These are phyloP conservation scores for Linanthus parryae DNA, from an alignment of 148 eudicot genomes.

Conservation along the genomic window DNA sequence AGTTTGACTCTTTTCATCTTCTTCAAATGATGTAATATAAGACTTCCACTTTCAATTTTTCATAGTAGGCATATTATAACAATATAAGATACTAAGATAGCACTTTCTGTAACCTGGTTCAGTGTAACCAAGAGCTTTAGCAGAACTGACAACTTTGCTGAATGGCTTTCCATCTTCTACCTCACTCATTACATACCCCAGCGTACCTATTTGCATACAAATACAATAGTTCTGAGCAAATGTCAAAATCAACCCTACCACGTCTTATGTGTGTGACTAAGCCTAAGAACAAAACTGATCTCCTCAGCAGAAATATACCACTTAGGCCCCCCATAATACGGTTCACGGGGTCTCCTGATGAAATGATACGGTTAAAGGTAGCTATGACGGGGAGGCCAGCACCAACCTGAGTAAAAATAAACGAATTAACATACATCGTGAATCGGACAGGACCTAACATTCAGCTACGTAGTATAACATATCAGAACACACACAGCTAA, in stretches of 20 bases:
- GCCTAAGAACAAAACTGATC: neutral
- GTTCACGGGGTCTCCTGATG: constrained; percentile 72
- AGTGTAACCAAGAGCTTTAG: constrained; percentile 86
- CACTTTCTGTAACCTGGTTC: constrained; percentile 69
- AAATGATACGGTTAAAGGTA: constrained; percentile 76
- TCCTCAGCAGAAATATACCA: constrained; percentile 31
- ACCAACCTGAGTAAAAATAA: constrained; percentile 87
- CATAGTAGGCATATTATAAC: no score
- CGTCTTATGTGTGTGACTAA: neutral
- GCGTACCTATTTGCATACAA: constrained; percentile 50
- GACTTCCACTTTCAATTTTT: no score
- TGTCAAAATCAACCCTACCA: neutral
- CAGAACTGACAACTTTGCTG: constrained; percentile 86
- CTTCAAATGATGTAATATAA: no score
- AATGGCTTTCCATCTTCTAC: constrained; percentile 84
- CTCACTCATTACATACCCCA: constrained; percentile 97
- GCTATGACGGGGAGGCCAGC: constrained; percentile 92
- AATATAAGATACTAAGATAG: neutral
- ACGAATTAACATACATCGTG: no score
- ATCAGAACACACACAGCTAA: no score
- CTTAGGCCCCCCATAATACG: constrained; percentile 89
- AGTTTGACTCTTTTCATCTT: no score
- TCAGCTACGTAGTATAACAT: no score
- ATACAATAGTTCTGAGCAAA: neutral
- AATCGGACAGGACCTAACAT: no score